Evolutionary conservation across 2,329 filamentous ascomycete genomes (phyloP).

Genomic region (Arachnopeziza araneosa): DNA sequence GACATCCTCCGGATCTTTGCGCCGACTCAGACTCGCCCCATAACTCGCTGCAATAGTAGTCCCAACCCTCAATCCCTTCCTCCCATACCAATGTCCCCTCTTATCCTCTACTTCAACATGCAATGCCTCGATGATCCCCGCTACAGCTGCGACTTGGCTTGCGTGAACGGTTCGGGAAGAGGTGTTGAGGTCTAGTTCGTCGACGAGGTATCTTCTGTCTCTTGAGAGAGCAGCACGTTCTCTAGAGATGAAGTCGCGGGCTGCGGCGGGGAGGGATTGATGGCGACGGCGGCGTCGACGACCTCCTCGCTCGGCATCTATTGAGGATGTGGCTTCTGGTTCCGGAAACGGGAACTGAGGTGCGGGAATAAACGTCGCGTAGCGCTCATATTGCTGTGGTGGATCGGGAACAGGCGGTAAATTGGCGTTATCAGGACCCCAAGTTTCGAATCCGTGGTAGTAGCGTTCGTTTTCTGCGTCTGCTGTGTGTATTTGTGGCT

Average conservation of each 20-base stretch:
- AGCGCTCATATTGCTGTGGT: not conserved
- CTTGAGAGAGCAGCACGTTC: not conserved
- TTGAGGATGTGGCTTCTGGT: not conserved
- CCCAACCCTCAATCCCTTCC: constrained; percentile 14
- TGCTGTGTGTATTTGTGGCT: not conserved
- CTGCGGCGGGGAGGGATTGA: constrained; percentile 12
- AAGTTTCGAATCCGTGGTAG: not conserved
- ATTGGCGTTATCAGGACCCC: not conserved
- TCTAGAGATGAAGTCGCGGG: constrained; percentile 1
- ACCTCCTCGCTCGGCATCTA: not conserved
- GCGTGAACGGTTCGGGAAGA: constrained; percentile 17
- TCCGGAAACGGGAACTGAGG: not conserved
- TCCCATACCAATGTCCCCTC: constrained; percentile 35
- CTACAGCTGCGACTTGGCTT: constrained; percentile 24
- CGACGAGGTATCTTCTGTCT: not conserved
- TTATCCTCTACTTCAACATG: constrained; percentile 33
- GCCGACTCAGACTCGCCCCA: constrained; percentile 1
- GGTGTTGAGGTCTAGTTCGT: constrained; percentile 13
- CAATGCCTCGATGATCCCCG: constrained; percentile 35
- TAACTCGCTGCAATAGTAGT: constrained; percentile 12
- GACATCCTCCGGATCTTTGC: not conserved
- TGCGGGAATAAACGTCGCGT: not conserved
- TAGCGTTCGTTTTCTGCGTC: not conserved
- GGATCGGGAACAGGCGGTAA: not conserved
- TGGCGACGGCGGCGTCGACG: not conserved